These are phyloP conservation scores for Dalbergia oliveri DNA, from an alignment of 306 rosid species.

Conservation along the genomic window DNA sequence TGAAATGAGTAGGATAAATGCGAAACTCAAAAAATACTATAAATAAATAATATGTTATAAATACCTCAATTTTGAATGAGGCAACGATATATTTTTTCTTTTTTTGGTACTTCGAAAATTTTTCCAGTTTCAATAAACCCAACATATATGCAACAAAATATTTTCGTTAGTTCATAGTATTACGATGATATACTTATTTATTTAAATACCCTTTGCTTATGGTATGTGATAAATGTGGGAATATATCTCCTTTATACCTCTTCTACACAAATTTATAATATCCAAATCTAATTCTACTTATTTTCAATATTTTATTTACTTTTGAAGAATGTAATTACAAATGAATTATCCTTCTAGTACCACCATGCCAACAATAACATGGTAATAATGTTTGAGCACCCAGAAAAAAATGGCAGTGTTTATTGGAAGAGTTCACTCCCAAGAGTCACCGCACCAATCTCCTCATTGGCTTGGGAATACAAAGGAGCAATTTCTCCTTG, in stretches of 20 bases:
- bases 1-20: too few species aligned
- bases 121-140: too few species aligned
- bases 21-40: too few species aligned
- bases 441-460: conserved; percentile 69
- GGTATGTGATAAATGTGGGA: too few species aligned
- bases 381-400: conserved; percentile 21
- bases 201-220: too few species aligned
- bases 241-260: neutral
- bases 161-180: too few species aligned
- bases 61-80: too few species aligned
- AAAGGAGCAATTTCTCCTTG: conserved; percentile 55
- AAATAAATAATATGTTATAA: neutral
- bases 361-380: conserved; percentile 23
- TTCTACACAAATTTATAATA: conserved; percentile 1
- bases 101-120: too few species aligned
- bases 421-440: conserved; percentile 83
- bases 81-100: too few species aligned
- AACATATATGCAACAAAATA: too few species aligned
- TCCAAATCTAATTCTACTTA: neutral
- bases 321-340: conserved; percentile 47
- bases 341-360: conserved; percentile 29
- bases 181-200: too few species aligned
- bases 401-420: conserved; percentile 30
- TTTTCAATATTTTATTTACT: conserved; percentile 33
- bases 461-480: conserved; percentile 53